Base-by-base conservation (phyloP, 2,329 filamentous ascomycete genomes). In the Penicillium sp. region DNA sequence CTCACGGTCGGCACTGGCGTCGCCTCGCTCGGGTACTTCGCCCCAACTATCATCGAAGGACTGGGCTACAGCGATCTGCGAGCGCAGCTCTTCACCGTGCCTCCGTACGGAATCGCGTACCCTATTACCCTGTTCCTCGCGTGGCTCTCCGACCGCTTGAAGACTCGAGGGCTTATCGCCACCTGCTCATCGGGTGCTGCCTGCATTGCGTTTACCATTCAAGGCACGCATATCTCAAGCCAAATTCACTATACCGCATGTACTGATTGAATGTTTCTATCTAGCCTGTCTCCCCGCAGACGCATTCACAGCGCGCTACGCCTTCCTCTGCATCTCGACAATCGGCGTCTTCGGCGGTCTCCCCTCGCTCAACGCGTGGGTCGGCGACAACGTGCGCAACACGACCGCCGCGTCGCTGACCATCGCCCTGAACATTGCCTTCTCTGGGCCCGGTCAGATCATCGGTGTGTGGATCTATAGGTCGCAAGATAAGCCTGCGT, bases 1-100 rank as follows among this genome's bases (percentile, higher is more conserved):
- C 21, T 62, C 13, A 50, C 44, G 2, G 35, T 59, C 13, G 56
- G 41, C 6, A 55, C 29, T 5, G 56, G 60, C 4, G 56, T 62
- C 3, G 44, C 60, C 8, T 62, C 60, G 13, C 72, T 76, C 5
- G 69, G 79, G 1, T 71, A 78, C 65, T 79, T 79, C 50, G 72
- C 70, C 15, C 67, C 68, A 0, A 66, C 68, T 1, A 70, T 71
- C 26, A 62, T 67, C 23, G 19, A 46, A 4, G 69, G 65, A 7
- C 41, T 70, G 11, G 68, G 69, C 13, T 71, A 69, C 23, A 60
- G 53, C 2, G 58, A 58, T 21, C 49, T 69, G 3, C 48, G 63
- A 15, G 64, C 61, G 8, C 63, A 72, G 61, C 66, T 67, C 26
- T 66, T 63, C 13, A 66, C 64, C 2, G 65, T 72, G 3, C 70